These are phyloP conservation scores for Draba incana DNA, from an alignment of 345 rosid genomes.

Conservation along the genomic window DNA sequence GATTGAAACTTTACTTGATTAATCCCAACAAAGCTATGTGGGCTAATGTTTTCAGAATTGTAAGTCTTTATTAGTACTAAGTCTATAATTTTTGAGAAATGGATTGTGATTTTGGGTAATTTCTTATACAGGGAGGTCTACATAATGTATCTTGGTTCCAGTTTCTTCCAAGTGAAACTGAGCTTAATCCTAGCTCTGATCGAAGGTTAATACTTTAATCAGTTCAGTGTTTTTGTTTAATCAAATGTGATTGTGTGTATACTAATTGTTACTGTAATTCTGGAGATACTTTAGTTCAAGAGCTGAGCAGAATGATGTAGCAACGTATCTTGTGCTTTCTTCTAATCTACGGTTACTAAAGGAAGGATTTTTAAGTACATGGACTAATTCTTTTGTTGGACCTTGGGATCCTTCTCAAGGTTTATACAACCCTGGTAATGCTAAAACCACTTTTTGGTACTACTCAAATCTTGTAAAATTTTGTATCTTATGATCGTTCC, in stretches of 20 bases:
- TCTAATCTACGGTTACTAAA: conserved; percentile 87
- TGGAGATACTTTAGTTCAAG: conserved; percentile 51
- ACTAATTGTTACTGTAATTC: too few species aligned
- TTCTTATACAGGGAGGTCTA: conserved; percentile 69
- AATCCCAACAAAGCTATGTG: conserved; percentile 55
- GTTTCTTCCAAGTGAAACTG: conserved; percentile 86
- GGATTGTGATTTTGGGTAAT: background rate
- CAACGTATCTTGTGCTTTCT: conserved; percentile 79
- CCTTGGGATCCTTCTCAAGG: conserved; percentile 99
- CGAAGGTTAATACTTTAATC: conserved; percentile 56
- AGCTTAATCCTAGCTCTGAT: conserved; percentile 66
- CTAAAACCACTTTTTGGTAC: background rate
- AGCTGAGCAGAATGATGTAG: conserved; percentile 84
- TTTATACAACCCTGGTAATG: conserved; percentile 91
- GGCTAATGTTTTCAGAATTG: conserved; percentile 90
- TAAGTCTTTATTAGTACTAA: conserved; percentile 36
- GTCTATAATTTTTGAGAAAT: background rate
- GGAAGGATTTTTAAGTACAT: conserved; percentile 84
- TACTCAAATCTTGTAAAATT: background rate
- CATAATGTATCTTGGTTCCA: conserved; percentile 95
- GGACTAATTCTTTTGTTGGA: conserved; percentile 99
- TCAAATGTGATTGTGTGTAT: background rate
- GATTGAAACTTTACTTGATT: background rate
- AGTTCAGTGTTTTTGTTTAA: background rate
- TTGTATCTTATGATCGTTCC: conserved; percentile 19